Percentiles rank a stretch among this genome's conserved stretches.
Conservation (phyloP, 2,329 filamentous ascomycete genomes). For the Aspergillus sp. region DNA sequence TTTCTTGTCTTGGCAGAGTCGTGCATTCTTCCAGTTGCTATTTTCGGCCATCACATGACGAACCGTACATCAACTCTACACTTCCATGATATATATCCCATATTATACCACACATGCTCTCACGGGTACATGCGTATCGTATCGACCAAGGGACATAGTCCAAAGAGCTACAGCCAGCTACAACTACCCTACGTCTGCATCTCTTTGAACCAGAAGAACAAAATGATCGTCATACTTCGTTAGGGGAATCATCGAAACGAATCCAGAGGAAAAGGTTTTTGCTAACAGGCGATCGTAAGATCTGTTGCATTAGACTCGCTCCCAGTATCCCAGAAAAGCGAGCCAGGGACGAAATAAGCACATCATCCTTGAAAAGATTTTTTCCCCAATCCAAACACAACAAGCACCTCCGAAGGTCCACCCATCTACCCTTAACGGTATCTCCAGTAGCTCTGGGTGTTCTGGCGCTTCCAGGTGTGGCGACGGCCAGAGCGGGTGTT, state of each 20-base stretch:
- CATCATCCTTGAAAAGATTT: constrained; percentile 34
- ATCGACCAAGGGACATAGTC: no score
- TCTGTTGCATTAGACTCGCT: constrained; percentile 37
- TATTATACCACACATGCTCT: no score
- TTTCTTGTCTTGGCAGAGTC: no score
- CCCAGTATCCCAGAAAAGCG: constrained; percentile 27
- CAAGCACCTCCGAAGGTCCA: constrained; percentile 21
- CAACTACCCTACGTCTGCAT: not conserved
- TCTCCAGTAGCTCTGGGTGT: constrained; percentile 98
- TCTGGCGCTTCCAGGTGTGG: constrained; percentile 99
- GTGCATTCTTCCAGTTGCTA: no score
- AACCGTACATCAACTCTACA: no score
- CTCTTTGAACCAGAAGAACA: constrained; percentile 17
- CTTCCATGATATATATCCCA: no score
- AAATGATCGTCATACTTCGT: constrained; percentile 38
- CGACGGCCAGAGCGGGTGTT: constrained; percentile 95
- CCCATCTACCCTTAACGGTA: constrained; percentile 67
- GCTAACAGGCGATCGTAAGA: constrained; percentile 37
- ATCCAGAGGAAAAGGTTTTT: constrained; percentile 34
- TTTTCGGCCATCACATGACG: no score
- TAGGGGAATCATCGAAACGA: constrained; percentile 30
- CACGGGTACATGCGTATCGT: no score
- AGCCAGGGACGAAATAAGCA: constrained; percentile 35
- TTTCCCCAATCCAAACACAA: constrained; percentile 27
- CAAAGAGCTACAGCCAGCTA: not conserved